Evolutionary conservation across 2,329 filamentous ascomycete species (phyloP), one percentile per base, ranked within the genome.

Genomic region (Tothia fuscella): DNA sequence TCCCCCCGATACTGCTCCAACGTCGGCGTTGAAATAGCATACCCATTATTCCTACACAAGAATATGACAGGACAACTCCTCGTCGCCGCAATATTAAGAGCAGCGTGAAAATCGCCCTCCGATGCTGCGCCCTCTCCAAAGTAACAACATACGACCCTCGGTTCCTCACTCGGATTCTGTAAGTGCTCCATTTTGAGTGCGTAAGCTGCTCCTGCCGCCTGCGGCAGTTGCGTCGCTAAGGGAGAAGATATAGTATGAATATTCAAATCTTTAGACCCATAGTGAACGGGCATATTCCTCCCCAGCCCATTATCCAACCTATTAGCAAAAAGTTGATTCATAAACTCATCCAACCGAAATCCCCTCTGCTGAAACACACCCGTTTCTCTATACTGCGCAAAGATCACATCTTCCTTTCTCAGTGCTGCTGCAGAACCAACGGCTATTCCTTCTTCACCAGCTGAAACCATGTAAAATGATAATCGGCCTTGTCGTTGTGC

Each of bases 271-370:
- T 71, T 76, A 59, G 82, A 87, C 35, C 88, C 88, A 55, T 96
- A 98, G 62, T 98, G 91, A 12, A 96, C 84, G 1, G 91, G 91
- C 91, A 98, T 98, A 54, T 94, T 96, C 48, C 89, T 77, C 2
- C 88, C 91, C 46, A 71, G 74, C 1, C 89, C 88, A 1, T 70
- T 61, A 52, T 98, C 91, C 48, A 85, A 75, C 42, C 68, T 73
- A 56, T 94, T 96, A 16, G 88, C 78, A 63, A 96, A 95, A 6
- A 98, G 65, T 59, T 98, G 91, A 52, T 77, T 82, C 91, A 98
- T 96, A 56, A 96, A 96, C 46, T 96, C 78, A 36, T 79, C 77
- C 34, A 93, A 70, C 0, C 77, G 83, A 58, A 89, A 95, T 3
- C 91, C 91, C 28, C 91, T 77, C 60, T 95, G 82, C 49, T 82